Conservation (phyloP, 495 filamentous ascomycete genomes). For the Xylaria flabelliformis region DNA sequence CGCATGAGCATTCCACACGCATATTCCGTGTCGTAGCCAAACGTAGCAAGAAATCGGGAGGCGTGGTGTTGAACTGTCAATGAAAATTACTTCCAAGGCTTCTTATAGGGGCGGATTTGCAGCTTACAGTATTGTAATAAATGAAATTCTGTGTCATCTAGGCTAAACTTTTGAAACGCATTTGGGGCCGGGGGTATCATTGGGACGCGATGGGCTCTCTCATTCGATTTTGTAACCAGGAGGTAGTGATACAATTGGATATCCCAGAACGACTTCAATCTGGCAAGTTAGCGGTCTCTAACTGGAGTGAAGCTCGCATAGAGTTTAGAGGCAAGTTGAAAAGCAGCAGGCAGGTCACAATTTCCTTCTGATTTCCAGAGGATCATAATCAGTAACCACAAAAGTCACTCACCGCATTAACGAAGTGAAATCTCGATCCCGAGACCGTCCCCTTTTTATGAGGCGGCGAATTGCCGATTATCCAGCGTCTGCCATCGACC, state of each 20-base stretch:
- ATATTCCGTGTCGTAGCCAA: slow-evolving; percentile 34
- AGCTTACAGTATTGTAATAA: slow-evolving; percentile 16
- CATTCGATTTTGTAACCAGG: background rate
- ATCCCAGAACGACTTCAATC: background rate
- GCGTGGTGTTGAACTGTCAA: slow-evolving; percentile 1
- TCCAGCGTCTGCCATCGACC: background rate
- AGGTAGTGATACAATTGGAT: slow-evolving; percentile 2
- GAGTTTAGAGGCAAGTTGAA: background rate
- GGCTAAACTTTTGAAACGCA: background rate
- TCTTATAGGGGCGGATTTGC: background rate
- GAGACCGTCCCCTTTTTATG: background rate
- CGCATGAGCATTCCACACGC: slow-evolving; percentile 36
- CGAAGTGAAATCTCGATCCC: background rate
- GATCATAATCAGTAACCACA: background rate
- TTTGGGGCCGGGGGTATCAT: background rate
- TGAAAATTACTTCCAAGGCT: background rate
- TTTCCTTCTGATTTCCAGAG: background rate
- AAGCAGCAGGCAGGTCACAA: background rate
- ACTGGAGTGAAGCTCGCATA: background rate
- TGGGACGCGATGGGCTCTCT: background rate
- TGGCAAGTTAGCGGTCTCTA: background rate
- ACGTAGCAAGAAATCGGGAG: slow-evolving; percentile 35
- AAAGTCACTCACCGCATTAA: background rate
- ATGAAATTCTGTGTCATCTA: background rate
- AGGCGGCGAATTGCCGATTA: background rate